Percentiles rank a stretch among this genome's conserved stretches.
phyloP scores from a whole-genome alignment of 2,329 filamentous ascomycete species.

The Myotisia sp. region DNA sequence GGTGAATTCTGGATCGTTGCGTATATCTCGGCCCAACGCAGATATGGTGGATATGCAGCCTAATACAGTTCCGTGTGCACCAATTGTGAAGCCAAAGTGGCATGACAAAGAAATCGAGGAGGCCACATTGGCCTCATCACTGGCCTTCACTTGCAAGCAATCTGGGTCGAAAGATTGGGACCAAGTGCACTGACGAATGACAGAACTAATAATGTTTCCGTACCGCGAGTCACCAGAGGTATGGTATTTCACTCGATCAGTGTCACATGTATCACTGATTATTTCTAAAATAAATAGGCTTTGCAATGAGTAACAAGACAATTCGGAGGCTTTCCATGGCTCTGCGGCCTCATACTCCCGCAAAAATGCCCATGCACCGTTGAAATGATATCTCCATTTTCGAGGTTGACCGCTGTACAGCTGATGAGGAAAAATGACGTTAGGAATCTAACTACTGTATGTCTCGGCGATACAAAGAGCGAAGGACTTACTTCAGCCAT shows the following conservation, averaged over 20 bases:
- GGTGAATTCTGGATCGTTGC: background rate
- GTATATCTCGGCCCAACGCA: constrained; percentile 4
- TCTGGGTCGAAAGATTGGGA: no score
- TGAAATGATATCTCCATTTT: constrained; percentile 13
- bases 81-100: constrained; percentile 13
- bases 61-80: constrained; percentile 9
- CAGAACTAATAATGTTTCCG: no score
- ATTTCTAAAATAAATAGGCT: constrained; percentile 13
- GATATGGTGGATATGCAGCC: constrained; percentile 13
- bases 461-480: background rate
- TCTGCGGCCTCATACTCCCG: constrained; percentile 3
- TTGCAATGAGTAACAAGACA: constrained; percentile 12
- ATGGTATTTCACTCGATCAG: no score
- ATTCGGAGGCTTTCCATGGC: constrained; percentile 12
- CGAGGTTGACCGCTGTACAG: constrained; percentile 12
- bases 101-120: background rate
- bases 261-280: constrained; percentile 8
- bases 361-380: constrained; percentile 12
- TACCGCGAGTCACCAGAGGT: no score
- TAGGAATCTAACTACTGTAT: constrained; percentile 6
- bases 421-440: no score
- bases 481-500: constrained; percentile 1
- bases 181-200: no score
- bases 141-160: no score
- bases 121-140: background rate